Evolutionary conservation across 2,329 filamentous ascomycete species (phyloP).

Genomic region (Exophiala oligosperma): DNA sequence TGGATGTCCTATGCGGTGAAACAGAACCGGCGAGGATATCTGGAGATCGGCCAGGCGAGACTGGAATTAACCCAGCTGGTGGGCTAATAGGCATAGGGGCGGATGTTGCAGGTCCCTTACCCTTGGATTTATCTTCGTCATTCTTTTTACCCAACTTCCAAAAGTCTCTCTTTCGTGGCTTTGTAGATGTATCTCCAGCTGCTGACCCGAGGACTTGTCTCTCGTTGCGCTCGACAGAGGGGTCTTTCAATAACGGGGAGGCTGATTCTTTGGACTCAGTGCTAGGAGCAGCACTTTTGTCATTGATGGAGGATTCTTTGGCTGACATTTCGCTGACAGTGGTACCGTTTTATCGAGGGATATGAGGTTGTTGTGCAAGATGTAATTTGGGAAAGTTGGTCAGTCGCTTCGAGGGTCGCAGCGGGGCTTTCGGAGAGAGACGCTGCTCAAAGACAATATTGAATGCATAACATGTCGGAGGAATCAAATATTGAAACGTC

Average conservation of each 20-base stretch:
- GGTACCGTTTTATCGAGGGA: too few species aligned
- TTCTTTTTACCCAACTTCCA: slow-evolving; percentile 67
- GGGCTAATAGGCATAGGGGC: slow-evolving; percentile 26
- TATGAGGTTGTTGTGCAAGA: too few species aligned
- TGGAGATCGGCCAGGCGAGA: slow-evolving; percentile 31
- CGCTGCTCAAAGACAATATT: too few species aligned
- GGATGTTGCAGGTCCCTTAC: slow-evolving; percentile 29
- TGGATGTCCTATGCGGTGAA: slow-evolving; percentile 35
- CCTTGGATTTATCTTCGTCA: slow-evolving; percentile 37
- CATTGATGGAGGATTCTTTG: slow-evolving; percentile 17
- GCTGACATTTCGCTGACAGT: slow-evolving; percentile 8
- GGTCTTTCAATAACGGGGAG: slow-evolving; percentile 19
- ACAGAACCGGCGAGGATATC: slow-evolving; percentile 48
- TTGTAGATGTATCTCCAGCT: slow-evolving; percentile 29
- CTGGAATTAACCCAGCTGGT: slow-evolving; percentile 26
- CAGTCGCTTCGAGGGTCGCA: too few species aligned
- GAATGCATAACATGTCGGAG: too few species aligned
- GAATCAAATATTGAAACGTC: too few species aligned
- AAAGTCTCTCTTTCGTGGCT: slow-evolving; percentile 57
- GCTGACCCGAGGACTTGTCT: background rate
- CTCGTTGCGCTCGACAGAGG: background rate
- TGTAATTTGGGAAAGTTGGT: too few species aligned
- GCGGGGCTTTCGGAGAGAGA: too few species aligned
- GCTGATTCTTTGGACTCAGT: slow-evolving; percentile 27
- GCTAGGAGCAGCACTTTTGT: slow-evolving; percentile 20